A percentile compares a stretch with the other conserved stretches of the same genome.
Conservation (phyloP, 257 asterid genomes). For the Capsicum chinense region DNA sequence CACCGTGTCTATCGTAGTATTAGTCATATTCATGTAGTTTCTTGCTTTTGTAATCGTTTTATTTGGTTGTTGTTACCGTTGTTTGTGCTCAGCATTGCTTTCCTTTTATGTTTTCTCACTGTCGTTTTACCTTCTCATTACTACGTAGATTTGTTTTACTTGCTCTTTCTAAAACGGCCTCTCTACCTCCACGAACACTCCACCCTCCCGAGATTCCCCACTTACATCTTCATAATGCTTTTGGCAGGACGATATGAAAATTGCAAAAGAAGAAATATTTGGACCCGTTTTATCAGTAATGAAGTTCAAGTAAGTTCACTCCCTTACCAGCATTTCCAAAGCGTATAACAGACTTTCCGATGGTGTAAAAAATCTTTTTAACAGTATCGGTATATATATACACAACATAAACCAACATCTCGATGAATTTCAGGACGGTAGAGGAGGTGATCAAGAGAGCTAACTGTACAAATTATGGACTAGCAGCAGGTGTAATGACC, state of each 20-base stretch:
- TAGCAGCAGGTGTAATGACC: conserved; percentile 89
- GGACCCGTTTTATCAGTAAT: conserved; percentile 54
- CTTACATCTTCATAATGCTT: not conserved
- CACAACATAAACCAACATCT: not conserved
- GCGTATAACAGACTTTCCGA: not conserved
- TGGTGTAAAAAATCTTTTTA: too few relatives aligned
- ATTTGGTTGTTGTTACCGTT: not conserved
- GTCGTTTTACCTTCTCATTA: too few relatives aligned
- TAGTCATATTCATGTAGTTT: too few relatives aligned
- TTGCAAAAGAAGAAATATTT: conserved; percentile 55
- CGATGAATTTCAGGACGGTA: conserved; percentile 47
- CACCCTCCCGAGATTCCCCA: too few relatives aligned
- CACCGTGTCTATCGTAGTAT: not conserved
- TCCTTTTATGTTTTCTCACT: too few relatives aligned
- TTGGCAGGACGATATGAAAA: conserved; percentile 47
- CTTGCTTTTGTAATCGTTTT: too few relatives aligned
- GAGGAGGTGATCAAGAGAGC: conserved; percentile 88
- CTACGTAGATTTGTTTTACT: too few relatives aligned
- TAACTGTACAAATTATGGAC: conserved; percentile 65
- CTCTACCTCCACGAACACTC: too few relatives aligned
- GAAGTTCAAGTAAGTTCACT: conserved; percentile 48
- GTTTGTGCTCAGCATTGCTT: not conserved
- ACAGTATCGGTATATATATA: not conserved
- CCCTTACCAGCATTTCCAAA: not conserved
- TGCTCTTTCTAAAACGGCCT: too few relatives aligned